Conservation (phyloP, 2,329 filamentous ascomycete genomes). For the Geosmithia morbida region DNA sequence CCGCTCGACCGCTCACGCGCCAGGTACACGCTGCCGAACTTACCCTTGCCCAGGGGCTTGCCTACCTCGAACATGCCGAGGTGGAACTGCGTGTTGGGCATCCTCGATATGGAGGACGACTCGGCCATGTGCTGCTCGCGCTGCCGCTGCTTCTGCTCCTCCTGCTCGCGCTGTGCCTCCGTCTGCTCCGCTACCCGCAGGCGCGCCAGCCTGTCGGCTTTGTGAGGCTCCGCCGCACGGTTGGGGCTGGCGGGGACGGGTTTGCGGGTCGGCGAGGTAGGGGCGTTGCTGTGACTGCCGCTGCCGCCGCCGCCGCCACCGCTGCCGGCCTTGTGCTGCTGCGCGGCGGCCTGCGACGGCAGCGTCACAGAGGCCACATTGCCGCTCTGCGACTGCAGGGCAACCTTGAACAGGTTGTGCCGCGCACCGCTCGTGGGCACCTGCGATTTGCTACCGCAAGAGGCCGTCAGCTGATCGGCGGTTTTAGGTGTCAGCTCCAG, state of each 20-base stretch:
- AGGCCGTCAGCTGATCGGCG: not conserved
- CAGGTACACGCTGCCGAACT: constrained; percentile 77
- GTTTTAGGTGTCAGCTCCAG: not conserved
- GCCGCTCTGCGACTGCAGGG: constrained; percentile 64
- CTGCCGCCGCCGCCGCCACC: not conserved
- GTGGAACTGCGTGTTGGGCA: constrained; percentile 53
- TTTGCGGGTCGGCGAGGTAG: constrained; percentile 36
- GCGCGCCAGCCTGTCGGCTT: not conserved
- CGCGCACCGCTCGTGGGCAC: constrained; percentile 34
- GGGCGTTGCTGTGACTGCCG: not conserved
- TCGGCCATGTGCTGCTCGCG: constrained; percentile 5
- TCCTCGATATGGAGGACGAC: not conserved
- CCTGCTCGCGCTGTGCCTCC: constrained; percentile 21
- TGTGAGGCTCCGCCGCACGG: constrained; percentile 6
- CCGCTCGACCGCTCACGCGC: constrained; percentile 65
- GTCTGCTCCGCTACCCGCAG: constrained; percentile 4
- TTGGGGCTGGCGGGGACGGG: constrained; percentile 15
- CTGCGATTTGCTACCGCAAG: not conserved
- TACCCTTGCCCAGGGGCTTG: constrained; percentile 72
- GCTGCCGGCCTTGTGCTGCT: constrained; percentile 31
- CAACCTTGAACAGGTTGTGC: constrained; percentile 74
- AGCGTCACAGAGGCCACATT: constrained; percentile 53
- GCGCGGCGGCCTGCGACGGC: constrained; percentile 43
- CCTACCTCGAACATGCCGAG: constrained; percentile 92
- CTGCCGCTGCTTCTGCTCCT: constrained; percentile 24